phyloP scores from a whole-genome alignment of 2,329 filamentous ascomycete genomes.

The Pseudogymnoascus sp. region DNA sequence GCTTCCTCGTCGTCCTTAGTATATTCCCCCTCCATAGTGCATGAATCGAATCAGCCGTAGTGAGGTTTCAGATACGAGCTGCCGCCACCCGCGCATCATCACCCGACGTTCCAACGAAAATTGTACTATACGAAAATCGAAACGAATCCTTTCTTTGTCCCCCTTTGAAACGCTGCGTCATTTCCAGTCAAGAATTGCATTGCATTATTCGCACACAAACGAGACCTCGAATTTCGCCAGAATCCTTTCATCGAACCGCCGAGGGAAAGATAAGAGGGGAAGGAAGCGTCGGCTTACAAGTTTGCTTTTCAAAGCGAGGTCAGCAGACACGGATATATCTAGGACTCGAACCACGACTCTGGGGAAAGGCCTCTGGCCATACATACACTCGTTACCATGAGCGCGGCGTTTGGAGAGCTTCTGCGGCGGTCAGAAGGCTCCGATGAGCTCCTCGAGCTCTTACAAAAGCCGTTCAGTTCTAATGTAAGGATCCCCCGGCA shows the following conservation, averaged over 20 bases:
- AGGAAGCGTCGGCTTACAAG: not conserved
- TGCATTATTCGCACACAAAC: not conserved
- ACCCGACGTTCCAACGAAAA: not conserved
- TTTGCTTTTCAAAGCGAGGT: not conserved
- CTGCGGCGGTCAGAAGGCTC: constrained; percentile 7
- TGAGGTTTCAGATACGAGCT: not conserved
- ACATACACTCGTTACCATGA: constrained; percentile 5
- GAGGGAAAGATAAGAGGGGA: not conserved
- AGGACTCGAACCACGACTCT: not conserved
- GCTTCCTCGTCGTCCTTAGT: not conserved
- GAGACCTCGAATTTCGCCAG: not conserved
- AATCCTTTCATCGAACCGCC: not conserved
- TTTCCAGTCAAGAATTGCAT: too few relatives aligned
- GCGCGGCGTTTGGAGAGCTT: not conserved
- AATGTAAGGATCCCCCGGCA: constrained; percentile 14
- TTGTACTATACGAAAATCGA: not conserved
- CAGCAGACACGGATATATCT: not conserved
- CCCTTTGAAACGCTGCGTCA: not conserved
- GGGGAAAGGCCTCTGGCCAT: constrained; percentile 4
- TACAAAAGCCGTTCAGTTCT: constrained; percentile 24
- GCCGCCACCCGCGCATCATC: not conserved
- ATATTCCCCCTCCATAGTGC: not conserved
- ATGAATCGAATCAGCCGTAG: not conserved
- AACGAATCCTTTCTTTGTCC: not conserved
- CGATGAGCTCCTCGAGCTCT: constrained; percentile 23